phyloP scores from a whole-genome alignment of 1,284 basidiomycete genomes.

The Ganoderma sinense region DNA sequence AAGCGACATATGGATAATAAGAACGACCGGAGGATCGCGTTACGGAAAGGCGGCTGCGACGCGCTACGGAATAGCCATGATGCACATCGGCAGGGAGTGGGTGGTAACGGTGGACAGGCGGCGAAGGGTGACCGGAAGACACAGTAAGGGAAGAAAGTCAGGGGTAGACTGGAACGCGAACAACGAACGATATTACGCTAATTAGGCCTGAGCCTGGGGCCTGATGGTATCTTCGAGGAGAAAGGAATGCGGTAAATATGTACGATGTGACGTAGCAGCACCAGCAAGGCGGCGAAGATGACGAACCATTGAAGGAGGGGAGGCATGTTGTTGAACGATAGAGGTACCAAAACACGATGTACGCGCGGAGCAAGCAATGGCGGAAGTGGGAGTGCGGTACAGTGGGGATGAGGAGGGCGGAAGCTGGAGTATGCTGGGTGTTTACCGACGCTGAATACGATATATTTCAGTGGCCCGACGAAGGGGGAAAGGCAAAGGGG shows the following conservation, averaged over 20 bases:
- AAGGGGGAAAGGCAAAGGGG: conserved; percentile 17
- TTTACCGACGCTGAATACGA: conserved; percentile 33
- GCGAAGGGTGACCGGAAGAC: not conserved
- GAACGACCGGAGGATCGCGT: not conserved
- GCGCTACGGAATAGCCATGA: not conserved
- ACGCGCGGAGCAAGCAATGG: conserved; percentile 20
- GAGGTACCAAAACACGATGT: conserved; percentile 14
- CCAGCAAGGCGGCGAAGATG: conserved; percentile 4
- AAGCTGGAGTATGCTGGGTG: conserved; percentile 14
- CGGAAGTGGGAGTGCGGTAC: conserved; percentile 4
- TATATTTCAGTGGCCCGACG: conserved; percentile 30
- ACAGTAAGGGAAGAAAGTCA: not conserved
- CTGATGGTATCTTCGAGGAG: conserved; percentile 31
- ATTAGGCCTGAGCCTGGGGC: conserved; percentile 19
- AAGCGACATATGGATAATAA: conserved; percentile 3
- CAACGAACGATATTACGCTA: conserved; percentile 31
- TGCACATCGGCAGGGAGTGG: not conserved
- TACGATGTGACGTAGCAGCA: conserved; percentile 26
- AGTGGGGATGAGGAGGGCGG: conserved; percentile 1
- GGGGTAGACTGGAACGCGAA: not conserved
- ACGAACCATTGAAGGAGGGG: not conserved
- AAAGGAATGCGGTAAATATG: conserved; percentile 28
- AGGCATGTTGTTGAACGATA: conserved; percentile 9
- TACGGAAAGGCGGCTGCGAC: not conserved
- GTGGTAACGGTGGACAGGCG: not conserved